These are phyloP conservation scores for Elongisporangium anandrum DNA, from an alignment of 352 stramenopile species.

Conservation along the genomic window DNA sequence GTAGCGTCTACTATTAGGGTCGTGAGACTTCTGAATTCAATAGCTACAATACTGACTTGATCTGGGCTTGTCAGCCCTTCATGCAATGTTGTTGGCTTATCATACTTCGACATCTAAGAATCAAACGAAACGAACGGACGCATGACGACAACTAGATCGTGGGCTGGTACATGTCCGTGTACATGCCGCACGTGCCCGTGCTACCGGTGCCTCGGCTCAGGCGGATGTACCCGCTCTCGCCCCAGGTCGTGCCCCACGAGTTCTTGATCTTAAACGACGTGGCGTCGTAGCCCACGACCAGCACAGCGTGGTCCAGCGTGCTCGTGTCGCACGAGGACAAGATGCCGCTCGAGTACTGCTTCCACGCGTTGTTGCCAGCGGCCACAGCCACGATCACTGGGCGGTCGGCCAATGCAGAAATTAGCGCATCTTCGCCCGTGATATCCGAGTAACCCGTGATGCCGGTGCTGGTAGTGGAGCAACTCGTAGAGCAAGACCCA, in stretches of 20 bases:
- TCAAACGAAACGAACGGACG: not conserved
- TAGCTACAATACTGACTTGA: not conserved
- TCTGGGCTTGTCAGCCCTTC: not conserved
- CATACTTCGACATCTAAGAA: slow-evolving; percentile 1
- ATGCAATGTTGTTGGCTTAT: not conserved
- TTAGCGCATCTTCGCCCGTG: slow-evolving; percentile 64
- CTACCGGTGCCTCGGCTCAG: slow-evolving; percentile 71
- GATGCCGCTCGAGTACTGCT: slow-evolving; percentile 96
- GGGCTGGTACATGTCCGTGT: slow-evolving; percentile 49
- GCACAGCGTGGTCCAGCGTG: slow-evolving; percentile 95
- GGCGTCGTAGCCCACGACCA: slow-evolving; percentile 93
- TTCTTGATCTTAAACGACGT: slow-evolving; percentile 96
- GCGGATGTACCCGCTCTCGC: slow-evolving; percentile 92
- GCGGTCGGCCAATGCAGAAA: slow-evolving; percentile 87
- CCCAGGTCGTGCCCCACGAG: slow-evolving; percentile 95
- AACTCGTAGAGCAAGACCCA: slow-evolving; percentile 27
- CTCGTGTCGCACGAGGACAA: slow-evolving; percentile 63
- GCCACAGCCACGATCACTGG: slow-evolving; percentile 94
- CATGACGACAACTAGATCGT: slow-evolving; percentile 27
- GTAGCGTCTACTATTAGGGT: not conserved
- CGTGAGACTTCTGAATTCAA: not conserved
- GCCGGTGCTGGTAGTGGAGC: slow-evolving; percentile 24
- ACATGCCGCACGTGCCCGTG: slow-evolving; percentile 49
- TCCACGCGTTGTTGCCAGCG: slow-evolving; percentile 92
- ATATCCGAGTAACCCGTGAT: slow-evolving; percentile 67